Percentiles rank a stretch among this genome's conserved stretches.
phyloP scores from a whole-genome alignment of 1,139 yeast species.

The Candida neerlandica region DNA sequence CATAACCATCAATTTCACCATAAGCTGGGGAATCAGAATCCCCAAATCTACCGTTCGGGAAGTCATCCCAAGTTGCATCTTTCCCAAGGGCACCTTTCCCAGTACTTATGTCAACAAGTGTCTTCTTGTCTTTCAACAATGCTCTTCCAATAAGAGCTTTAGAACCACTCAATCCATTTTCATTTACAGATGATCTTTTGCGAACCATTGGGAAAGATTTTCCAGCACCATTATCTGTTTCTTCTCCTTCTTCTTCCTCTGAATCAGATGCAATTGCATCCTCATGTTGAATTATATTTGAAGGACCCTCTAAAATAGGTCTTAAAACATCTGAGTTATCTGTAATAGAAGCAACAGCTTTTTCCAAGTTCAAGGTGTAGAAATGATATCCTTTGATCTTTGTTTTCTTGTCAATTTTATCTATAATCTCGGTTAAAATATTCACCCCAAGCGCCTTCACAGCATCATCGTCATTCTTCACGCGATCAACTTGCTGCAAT shows the following conservation, averaged over 20 bases:
- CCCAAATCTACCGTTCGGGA: slow-evolving; percentile 97
- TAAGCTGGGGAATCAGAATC: slow-evolving; percentile 96
- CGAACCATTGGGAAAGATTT: slow-evolving; percentile 19
- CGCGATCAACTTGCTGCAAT: slow-evolving; percentile 49
- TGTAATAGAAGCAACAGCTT: slow-evolving; percentile 84
- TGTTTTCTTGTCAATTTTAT: slow-evolving; percentile 49
- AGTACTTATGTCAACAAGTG: slow-evolving; percentile 72
- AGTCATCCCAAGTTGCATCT: slow-evolving; percentile 98
- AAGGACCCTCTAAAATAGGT: slow-evolving; percentile 24
- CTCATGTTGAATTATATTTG: slow-evolving; percentile 22
- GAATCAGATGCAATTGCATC: slow-evolving; percentile 38
- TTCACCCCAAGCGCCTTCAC: slow-evolving; percentile 86
- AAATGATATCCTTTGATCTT: slow-evolving; percentile 82
- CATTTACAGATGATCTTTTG: slow-evolving; percentile 50
- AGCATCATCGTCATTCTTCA: slow-evolving; percentile 76
- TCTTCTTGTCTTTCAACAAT: slow-evolving; percentile 43
- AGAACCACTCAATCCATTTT: slow-evolving; percentile 46
- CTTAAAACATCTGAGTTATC: slow-evolving; percentile 57
- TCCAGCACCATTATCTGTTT: slow-evolving; percentile 6
- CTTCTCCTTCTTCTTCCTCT: slow-evolving; percentile 31
- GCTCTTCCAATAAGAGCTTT: slow-evolving; percentile 29
- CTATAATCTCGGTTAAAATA: slow-evolving; percentile 64
- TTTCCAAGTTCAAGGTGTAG: slow-evolving; percentile 86
- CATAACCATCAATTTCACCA: slow-evolving; percentile 97
- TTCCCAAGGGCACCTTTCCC: slow-evolving; percentile 87